Evolutionary conservation across 106 monocot genomes (phyloP).

Genomic region (Acanthochlamys bracteata): DNA sequence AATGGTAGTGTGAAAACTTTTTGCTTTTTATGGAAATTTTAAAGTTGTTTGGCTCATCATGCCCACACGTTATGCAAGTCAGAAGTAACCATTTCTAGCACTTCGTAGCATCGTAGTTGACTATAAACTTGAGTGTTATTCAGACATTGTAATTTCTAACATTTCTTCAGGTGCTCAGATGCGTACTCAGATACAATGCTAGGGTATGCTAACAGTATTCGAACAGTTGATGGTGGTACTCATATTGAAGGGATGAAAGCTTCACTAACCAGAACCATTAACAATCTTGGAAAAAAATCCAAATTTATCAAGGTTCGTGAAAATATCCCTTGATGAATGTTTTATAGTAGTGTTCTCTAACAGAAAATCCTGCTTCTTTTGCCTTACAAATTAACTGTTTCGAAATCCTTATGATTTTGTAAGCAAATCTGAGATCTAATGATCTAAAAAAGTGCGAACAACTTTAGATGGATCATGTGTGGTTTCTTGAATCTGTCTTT

Average conservation of each 20-base stretch:
- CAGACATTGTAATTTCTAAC: not conserved
- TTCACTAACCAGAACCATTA: conserved; percentile 87
- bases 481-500: not conserved
- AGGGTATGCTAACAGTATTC: conserved; percentile 98
- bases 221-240: conserved; percentile 93
- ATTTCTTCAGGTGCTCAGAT: conserved; percentile 74
- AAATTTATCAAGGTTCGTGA: conserved; percentile 71
- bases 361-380: too few relatives aligned
- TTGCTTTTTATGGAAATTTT: not conserved
- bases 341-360: too few relatives aligned
- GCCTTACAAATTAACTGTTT: too few relatives aligned
- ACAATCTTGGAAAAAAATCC: conserved; percentile 83
- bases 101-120: too few relatives aligned
- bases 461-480: too few relatives aligned
- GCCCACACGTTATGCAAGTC: not conserved
- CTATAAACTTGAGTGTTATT: not conserved
- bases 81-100: too few relatives aligned
- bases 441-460: too few relatives aligned
- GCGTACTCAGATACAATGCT: conserved; percentile 91
- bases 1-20: not conserved
- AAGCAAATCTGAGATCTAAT: not conserved
- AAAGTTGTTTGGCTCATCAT: not conserved
- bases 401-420: not conserved
- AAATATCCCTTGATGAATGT: not conserved
- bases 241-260: conserved; percentile 97